Percentiles rank a stretch among this genome's conserved stretches.
These are phyloP conservation scores for Chimonanthus praecox DNA, from an alignment of 164 flowering plant genomes.

Conservation along the genomic window DNA sequence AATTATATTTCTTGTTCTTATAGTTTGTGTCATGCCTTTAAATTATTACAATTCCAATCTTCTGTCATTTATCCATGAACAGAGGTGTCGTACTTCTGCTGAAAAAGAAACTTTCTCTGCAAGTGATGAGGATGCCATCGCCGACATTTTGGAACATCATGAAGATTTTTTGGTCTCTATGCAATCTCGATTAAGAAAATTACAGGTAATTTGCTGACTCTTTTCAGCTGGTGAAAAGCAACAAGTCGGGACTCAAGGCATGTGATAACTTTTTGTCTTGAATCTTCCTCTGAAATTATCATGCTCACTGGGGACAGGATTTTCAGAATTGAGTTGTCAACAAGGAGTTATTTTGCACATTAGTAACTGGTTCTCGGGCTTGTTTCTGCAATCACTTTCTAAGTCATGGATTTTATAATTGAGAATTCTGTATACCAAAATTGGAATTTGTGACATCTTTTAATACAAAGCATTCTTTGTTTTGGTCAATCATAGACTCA, in stretches of 20 bases:
- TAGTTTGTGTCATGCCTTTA: no score
- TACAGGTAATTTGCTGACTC: conserved; percentile 46
- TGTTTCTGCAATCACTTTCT: neutral
- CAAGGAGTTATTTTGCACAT: neutral
- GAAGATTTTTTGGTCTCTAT: conserved; percentile 68
- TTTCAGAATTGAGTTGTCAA: neutral
- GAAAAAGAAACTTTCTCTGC: conserved; percentile 47
- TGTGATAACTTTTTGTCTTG: neutral
- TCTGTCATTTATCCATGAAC: conserved; percentile 12
- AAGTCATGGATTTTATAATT: neutral
- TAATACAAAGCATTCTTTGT: neutral
- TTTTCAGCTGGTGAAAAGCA: conserved; percentile 1
- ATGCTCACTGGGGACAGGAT: neutral
- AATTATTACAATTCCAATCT: conserved; percentile 9
- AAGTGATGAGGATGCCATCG: conserved; percentile 59
- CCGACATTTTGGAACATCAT: conserved; percentile 64
- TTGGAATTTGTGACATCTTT: neutral
- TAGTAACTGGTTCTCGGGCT: neutral
- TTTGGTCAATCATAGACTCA: neutral
- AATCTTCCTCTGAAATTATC: neutral
- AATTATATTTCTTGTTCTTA: no score
- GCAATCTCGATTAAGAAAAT: conserved; percentile 77
- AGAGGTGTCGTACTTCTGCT: conserved; percentile 38
- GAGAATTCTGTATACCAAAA: neutral
- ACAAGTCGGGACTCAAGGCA: conserved; percentile 1